phyloP scores from a whole-genome alignment of 1,139 yeast genomes.

The Yamadazyma kanchanaburiensis region DNA sequence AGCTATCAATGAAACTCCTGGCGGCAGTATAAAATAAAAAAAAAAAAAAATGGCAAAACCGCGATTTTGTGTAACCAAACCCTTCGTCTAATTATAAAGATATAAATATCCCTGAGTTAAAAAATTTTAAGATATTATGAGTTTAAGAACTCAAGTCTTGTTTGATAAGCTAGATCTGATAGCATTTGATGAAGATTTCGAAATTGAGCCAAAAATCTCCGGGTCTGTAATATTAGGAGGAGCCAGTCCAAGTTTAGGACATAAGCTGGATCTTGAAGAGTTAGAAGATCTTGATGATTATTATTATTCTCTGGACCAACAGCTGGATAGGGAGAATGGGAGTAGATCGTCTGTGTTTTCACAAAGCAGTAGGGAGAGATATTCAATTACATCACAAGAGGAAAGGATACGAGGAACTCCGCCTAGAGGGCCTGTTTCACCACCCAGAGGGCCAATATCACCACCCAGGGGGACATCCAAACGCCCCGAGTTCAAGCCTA shows the following conservation, averaged over 20 bases:
- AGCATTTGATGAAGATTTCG: neutral
- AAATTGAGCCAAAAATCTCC: neutral
- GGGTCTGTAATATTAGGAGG: neutral
- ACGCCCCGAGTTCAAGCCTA: too few species aligned
- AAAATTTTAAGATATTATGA: neutral
- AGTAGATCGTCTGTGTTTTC: conserved; percentile 1
- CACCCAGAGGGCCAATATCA: neutral
- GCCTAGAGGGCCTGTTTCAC: neutral
- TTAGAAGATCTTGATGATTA: conserved; percentile 1
- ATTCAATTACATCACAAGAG: neutral
- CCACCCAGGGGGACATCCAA: too few species aligned
- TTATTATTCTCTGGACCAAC: conserved; percentile 3
- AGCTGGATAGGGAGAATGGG: conserved; percentile 1
- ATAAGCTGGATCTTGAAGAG: too few species aligned
- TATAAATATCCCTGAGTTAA: neutral
- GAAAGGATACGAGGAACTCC: neutral
- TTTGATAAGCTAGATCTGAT: conserved; percentile 1
- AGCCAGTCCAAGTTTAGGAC: too few species aligned
- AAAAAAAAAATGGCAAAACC: neutral
- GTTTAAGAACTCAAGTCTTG: neutral
- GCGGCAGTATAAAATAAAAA: too few species aligned
- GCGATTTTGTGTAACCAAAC: conserved; percentile 3
- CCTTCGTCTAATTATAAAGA: conserved; percentile 1
- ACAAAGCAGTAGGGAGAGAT: neutral
- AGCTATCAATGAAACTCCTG: conserved; percentile 1